Evolutionary conservation across 345 rosid species (phyloP), one percentile per base, ranked within the genome.

Genomic region (Corymbia maculata): DNA sequence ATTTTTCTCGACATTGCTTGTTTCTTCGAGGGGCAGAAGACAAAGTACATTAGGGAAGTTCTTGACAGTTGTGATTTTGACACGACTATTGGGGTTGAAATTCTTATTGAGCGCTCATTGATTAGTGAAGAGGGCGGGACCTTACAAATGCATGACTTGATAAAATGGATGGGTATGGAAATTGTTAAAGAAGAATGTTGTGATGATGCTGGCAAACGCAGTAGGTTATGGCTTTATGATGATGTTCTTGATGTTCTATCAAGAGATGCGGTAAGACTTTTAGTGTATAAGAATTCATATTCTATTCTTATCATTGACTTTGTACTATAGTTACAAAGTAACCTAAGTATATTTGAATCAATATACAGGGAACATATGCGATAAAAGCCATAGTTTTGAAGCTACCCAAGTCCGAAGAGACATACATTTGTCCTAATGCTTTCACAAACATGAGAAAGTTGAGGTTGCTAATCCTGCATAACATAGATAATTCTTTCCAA

Each of bases 1-100:
- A 44, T 87, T 24, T 89, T 89, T 57, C 82, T 89, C 1, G 88
- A 89, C 6, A 80, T 89, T 86, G 88, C 90, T 0, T 89, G 90
- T 86, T 86, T 86, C 85, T 89, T 86, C 4, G n/a, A 61, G 3
- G 88, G 87, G 7, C 5, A 7, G 36, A 51, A 8, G 0, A 59
- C 9, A 79, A 36, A 80, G 4, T 26, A 30, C 4, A 82, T 82
- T 9, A 49, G 6, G 19, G 0, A 4, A 5, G 50, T 86, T 24
- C 61, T 87, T 44, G 61, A 87, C 0, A 36, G 49, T n/a, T 86
- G 88, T 64, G 85, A n/a, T n/a, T 80, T 86, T 8, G 28, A 3
- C 52, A 79, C 88, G 0, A 49, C 30, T 2, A 87, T 28, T 57
- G 84, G 42, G 15, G 1, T 89, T 1, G 4, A 17, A 19, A 55